Percentiles rank a stretch among this genome's conserved stretches.
Evolutionary conservation across 345 rosid species (phyloP).

Genomic region (Ricinus communis): DNA sequence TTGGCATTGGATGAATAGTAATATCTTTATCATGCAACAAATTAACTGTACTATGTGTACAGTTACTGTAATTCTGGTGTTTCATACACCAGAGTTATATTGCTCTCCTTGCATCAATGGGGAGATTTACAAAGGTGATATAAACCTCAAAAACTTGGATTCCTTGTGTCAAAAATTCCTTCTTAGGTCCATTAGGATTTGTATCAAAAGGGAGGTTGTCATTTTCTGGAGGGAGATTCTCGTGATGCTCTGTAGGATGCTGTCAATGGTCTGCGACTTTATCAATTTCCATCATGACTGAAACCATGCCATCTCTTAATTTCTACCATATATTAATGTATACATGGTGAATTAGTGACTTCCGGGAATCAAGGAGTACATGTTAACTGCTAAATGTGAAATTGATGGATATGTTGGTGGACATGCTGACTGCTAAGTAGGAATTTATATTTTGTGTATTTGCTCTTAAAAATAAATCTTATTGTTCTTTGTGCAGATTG

Average conservation of each 20-base stretch:
- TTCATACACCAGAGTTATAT: background rate
- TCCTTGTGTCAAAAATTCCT: too few species aligned
- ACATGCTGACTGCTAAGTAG: background rate
- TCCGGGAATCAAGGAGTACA: background rate
- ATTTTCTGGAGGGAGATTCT: conserved; percentile 9
- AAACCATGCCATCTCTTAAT: background rate
- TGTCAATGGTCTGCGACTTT: background rate
- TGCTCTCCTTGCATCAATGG: background rate
- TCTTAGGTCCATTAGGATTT: too few species aligned
- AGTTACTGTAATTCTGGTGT: background rate
- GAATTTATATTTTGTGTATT: background rate
- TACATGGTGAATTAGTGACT: background rate
- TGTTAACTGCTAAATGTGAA: background rate
- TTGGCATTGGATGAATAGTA: background rate
- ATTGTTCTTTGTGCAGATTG: conserved; percentile 48
- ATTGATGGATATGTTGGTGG: background rate
- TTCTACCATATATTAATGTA: background rate
- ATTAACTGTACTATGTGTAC: background rate
- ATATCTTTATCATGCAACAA: background rate
- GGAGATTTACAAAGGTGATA: too few species aligned
- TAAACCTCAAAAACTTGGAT: too few species aligned
- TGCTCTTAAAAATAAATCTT: conserved; percentile 8
- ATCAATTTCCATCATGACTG: background rate
- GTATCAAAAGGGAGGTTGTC: background rate
- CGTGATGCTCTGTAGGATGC: background rate